These are phyloP conservation scores for Suillus discolor DNA, from an alignment of 768 basidiomycete genomes.

Conservation along the genomic window DNA sequence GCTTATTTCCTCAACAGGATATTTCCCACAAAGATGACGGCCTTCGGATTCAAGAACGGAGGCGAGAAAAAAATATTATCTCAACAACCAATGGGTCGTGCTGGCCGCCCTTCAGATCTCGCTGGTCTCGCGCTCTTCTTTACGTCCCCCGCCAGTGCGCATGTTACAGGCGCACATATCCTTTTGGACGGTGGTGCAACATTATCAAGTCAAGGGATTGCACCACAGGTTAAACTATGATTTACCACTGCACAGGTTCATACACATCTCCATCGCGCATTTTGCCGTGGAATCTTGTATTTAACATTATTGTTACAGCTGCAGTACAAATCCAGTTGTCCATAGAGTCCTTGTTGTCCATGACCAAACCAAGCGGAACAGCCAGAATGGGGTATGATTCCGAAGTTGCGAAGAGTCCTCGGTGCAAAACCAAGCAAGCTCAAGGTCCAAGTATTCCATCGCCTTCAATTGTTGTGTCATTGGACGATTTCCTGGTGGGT, in stretches of 20 bases:
- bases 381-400: slow-evolving; percentile 1
- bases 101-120: slow-evolving; percentile 65
- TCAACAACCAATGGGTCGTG: slow-evolving; percentile 70
- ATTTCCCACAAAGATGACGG: slow-evolving; percentile 87
- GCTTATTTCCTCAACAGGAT: slow-evolving; percentile 40
- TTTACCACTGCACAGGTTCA: no score
- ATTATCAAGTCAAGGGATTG: slow-evolving; percentile 22
- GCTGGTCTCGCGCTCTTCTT: slow-evolving; percentile 74
- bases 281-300: not conserved
- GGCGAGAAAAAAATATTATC: slow-evolving; percentile 56
- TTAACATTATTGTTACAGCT: not conserved
- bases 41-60: slow-evolving; percentile 58
- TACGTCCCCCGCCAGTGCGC: slow-evolving; percentile 69
- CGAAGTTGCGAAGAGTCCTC: not conserved
- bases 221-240: slow-evolving; percentile 30
- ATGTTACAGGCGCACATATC: slow-evolving; percentile 75
- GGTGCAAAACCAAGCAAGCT: not conserved
- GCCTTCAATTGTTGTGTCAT: not conserved
- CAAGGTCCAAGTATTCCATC: not conserved
- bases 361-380: not conserved
- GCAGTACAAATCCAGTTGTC: slow-evolving; percentile 1
- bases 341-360: not conserved
- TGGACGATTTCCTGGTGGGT: not conserved
- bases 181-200: slow-evolving; percentile 68
- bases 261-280: not conserved